Base-by-base conservation (phyloP, 2,329 filamentous ascomycete species). In the Aspergillus udagawae region DNA sequence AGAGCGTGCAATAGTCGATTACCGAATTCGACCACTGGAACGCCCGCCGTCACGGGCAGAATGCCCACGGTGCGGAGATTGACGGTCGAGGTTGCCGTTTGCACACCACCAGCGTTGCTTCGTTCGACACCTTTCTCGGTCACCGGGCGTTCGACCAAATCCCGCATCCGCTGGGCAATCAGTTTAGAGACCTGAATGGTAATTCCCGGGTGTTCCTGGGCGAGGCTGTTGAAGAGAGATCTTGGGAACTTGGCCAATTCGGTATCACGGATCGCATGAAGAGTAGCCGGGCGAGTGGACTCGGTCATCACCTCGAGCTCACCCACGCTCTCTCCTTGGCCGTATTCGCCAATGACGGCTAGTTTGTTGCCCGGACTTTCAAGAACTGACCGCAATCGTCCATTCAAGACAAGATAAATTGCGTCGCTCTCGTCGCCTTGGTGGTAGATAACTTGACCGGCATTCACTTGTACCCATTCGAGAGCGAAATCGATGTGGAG, bases 161-260 rank as follows among this genome's bases (percentile, higher is more conserved):
- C 85, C 59, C 93, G 83, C 94, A 99, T 97, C 3, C 94, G 86
- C 38, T 92, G 92, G 0, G 94, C 94, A 67, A 99, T 97, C 65
- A 99, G 94, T 74, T 97, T 99, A 1, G 94, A 97, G 28, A 99
- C 96, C 74, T 97, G 97, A 73, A 99, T 97, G 0, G 94, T 97
- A 68, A 99, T 99, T 47, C 92, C 95, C 4, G 94, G 94, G 69
- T 99, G 94, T 69, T 99, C 94, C 70, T 96, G 89, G 0, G 94
- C 94, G 53, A 99, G 83, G 69, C 94, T 99, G 79, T 99, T 99
- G 80, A 99, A 99, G 1, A 99, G 78, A 0, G 91, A 96, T 57
- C 93, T 90, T 0, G 94, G 94, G 59, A 99, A 96, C 67, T 96
- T 97, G 57, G 95, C 93, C 28, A 99, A 79, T 71, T 99, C 94